Percentiles rank a stretch among this genome's conserved stretches.
Conservation (phyloP, 2,329 filamentous ascomycete genomes). For the Paecilomyces fulvus region DNA sequence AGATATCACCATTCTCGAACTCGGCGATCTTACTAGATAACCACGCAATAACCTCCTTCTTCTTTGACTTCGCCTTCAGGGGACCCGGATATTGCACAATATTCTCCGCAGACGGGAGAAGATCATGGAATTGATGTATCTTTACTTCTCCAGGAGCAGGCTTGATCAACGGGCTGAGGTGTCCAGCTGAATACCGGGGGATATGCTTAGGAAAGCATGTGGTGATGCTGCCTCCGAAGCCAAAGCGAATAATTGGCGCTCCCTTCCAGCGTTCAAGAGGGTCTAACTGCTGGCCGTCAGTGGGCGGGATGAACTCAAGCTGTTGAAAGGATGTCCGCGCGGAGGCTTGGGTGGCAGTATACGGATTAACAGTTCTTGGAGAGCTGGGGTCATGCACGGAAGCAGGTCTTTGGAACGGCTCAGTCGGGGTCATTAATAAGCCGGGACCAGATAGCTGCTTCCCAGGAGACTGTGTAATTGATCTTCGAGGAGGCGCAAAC, state of each 20-base stretch:
- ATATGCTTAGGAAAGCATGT: slow-evolving; percentile 84
- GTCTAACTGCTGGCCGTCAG: slow-evolving; percentile 55
- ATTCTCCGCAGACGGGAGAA: slow-evolving; percentile 62
- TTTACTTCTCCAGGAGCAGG: slow-evolving; percentile 75
- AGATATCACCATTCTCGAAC: slow-evolving; percentile 50
- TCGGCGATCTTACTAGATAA: slow-evolving; percentile 65
- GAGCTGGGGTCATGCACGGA: slow-evolving; percentile 44
- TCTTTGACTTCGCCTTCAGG: slow-evolving; percentile 81
- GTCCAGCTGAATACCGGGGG: slow-evolving; percentile 72
- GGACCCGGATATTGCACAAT: slow-evolving; percentile 82
- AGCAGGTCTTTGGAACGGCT: slow-evolving; percentile 45
- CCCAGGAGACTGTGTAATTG: slow-evolving; percentile 54
- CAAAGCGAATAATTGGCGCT: slow-evolving; percentile 77
- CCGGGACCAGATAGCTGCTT: slow-evolving; percentile 42
- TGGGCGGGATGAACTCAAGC: slow-evolving; percentile 48
- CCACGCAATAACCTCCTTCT: slow-evolving; percentile 86
- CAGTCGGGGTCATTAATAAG: slow-evolving; percentile 33
- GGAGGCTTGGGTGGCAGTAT: slow-evolving; percentile 23
- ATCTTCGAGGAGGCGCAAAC: slow-evolving; percentile 38
- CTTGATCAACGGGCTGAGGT: slow-evolving; percentile 66
- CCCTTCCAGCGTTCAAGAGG: slow-evolving; percentile 86
- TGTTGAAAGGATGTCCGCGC: slow-evolving; percentile 37
- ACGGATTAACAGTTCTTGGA: slow-evolving; percentile 27
- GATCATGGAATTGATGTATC: slow-evolving; percentile 64
- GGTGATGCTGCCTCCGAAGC: slow-evolving; percentile 71